phyloP scores from a whole-genome alignment of 768 basidiomycete genomes.

The Hirschioporus abietinus region DNA sequence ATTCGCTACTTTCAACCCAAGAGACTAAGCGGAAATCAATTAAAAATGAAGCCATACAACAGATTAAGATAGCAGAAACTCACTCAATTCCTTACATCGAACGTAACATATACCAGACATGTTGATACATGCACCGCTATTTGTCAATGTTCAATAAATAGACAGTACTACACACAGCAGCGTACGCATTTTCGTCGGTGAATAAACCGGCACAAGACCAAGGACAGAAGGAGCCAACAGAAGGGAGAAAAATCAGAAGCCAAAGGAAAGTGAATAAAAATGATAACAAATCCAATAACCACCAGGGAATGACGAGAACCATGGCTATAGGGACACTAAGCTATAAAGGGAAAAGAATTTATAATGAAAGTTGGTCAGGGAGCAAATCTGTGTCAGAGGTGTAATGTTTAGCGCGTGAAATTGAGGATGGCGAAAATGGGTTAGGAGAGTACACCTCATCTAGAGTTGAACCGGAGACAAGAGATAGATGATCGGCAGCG shows the following conservation, averaged over 20 bases:
- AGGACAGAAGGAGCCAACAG: neutral
- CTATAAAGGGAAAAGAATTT: neutral
- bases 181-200: neutral
- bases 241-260: neutral
- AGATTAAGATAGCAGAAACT: too few relatives aligned
- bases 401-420: neutral
- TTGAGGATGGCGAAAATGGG: neutral
- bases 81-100: neutral
- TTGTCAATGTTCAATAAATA: neutral
- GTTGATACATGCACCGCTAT: neutral
- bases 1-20: neutral
- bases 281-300: neutral
- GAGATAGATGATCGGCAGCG: neutral
- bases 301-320: neutral
- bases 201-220: neutral
- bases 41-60: too few relatives aligned
- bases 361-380: neutral
- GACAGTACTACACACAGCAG: constrained; percentile 1
- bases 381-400: neutral
- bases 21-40: too few relatives aligned
- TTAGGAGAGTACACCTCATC: neutral
- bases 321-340: neutral
- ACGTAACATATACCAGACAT: neutral
- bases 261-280: constrained; percentile 1
- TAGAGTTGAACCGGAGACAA: too few relatives aligned